These are phyloP conservation scores for Sporothrix brasiliensis DNA, from an alignment of 2,329 filamentous ascomycete genomes.

Conservation along the genomic window DNA sequence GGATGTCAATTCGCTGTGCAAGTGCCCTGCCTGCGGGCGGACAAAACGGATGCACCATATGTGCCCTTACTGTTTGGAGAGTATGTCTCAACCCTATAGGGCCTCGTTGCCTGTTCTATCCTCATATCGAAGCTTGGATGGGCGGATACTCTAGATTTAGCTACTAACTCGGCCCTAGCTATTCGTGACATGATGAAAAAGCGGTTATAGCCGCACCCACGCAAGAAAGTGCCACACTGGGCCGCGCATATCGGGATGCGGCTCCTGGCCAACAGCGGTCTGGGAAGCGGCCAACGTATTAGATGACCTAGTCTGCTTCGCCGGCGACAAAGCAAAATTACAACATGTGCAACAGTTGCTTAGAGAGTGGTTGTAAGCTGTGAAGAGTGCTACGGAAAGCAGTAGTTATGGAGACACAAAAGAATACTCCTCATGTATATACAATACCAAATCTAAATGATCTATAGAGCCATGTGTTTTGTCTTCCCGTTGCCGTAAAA, in stretches of 20 bases:
- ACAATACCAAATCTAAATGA: slow-evolving; percentile 9
- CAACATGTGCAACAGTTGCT: slow-evolving; percentile 15
- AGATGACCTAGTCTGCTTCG: background rate
- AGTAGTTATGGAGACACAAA: background rate
- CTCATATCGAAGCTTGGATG: background rate
- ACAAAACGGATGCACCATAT: slow-evolving; percentile 86
- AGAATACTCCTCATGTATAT: slow-evolving; percentile 16
- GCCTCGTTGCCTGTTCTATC: background rate
- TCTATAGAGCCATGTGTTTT: background rate
- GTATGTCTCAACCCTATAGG: slow-evolving; percentile 20
- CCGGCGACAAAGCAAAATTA: background rate
- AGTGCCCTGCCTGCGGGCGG: slow-evolving; percentile 85
- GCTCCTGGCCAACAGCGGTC: background rate
- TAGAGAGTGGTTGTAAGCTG: background rate
- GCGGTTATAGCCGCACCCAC: slow-evolving; percentile 22
- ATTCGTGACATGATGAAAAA: slow-evolving; percentile 48
- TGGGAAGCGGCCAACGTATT: background rate
- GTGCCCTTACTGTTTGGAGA: slow-evolving; percentile 71
- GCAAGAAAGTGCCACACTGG: background rate
- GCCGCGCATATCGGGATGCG: background rate
- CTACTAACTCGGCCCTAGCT: slow-evolving; percentile 44
- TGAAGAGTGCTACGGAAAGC: background rate
- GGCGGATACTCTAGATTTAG: background rate
- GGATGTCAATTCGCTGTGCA: slow-evolving; percentile 84
- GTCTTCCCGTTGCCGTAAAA: background rate